A percentile compares a stretch with the other conserved stretches of the same genome.
These are phyloP conservation scores for Sugiyamaella smithiae DNA, from an alignment of 805 yeast genomes.

Conservation along the genomic window DNA sequence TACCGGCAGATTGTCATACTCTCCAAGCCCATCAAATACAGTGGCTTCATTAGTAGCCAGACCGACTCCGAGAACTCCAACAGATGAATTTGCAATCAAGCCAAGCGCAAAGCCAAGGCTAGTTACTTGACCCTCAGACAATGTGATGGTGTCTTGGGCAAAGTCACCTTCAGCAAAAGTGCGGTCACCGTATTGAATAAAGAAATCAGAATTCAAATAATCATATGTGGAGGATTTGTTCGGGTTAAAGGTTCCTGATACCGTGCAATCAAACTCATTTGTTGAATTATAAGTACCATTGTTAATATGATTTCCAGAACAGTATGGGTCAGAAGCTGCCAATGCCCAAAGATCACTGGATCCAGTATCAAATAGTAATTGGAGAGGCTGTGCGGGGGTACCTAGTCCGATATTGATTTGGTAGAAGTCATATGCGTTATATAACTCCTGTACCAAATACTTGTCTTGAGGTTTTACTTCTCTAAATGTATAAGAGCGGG, in stretches of 20 bases:
- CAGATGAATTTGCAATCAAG: conserved; percentile 57
- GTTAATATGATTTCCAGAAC: neutral
- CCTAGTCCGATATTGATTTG: conserved; percentile 42
- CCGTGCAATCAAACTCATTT: conserved; percentile 28
- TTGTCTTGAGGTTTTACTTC: neutral
- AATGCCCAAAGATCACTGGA: conserved; percentile 38
- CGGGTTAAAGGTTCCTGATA: conserved; percentile 12
- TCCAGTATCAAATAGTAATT: conserved; percentile 65
- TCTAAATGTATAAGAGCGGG: neutral
- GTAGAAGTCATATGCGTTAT: conserved; percentile 8
- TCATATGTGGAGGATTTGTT: conserved; percentile 28
- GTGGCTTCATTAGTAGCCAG: conserved; percentile 32
- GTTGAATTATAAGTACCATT: neutral
- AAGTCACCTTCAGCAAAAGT: conserved; percentile 52
- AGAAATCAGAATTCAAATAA: conserved; percentile 23
- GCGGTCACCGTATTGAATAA: conserved; percentile 41
- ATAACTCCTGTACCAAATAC: neutral
- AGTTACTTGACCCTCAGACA: conserved; percentile 52
- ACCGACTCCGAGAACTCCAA: conserved; percentile 50
- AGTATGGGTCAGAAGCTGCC: conserved; percentile 51
- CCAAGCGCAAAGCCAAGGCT: conserved; percentile 73
- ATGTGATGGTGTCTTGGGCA: conserved; percentile 57
- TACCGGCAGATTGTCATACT: conserved; percentile 33
- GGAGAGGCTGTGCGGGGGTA: conserved; percentile 51
- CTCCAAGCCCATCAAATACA: conserved; percentile 25